Base-by-base conservation (phyloP, 2,329 filamentous ascomycete species). In the Aureobasidium mangrovei region DNA sequence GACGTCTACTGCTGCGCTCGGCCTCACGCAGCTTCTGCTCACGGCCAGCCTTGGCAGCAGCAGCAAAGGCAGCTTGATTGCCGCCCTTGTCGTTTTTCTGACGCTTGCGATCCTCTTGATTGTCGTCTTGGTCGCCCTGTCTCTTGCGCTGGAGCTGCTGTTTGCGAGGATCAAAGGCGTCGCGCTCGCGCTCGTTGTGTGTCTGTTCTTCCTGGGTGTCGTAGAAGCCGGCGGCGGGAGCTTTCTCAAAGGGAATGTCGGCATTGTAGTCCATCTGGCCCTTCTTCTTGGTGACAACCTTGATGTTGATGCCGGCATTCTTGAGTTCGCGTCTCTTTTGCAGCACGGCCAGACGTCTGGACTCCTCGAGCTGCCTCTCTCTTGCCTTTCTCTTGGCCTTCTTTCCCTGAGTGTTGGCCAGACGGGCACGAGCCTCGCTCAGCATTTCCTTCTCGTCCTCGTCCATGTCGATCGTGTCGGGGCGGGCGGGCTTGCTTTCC, bases 371-470 rank as follows among this genome's bases (percentile, higher is more conserved):
- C 68, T 97, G 91, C 59, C 93, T 81, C 71, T 98, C 93, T 64
- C 93, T 82, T 33, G 93, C 93, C 77, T 98, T 98, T 62, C 93
- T 78, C 77, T 98, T 98, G 5, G 93, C 93, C 75, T 98, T 98
- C 74, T 98, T 98, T 68, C 93, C 93, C 72, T 97, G 93, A 8
- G 93, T 97, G 65, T 98, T 98, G 59, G 93, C 93, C 60, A 98
- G 76, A 73, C 93, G 89, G 54, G 93, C 93, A 67, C 93, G 88
- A 62, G 93, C 93, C 74, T 98, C 93, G 68, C 91, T 96, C 65
- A 98, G 73, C 93, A 98, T 98, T 72, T 98, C 93, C 75, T 98
- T 97, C 72, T 98, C 93, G 67, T 98, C 93, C 69, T 98, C 93
- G 67, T 98, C 93, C 64, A 98, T 83, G 71, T 98, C 93, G 67